A percentile compares a stretch with the other conserved stretches of the same genome.
phyloP scores from a whole-genome alignment of 345 rosid genomes.

The Euphorbia tirucalli region DNA sequence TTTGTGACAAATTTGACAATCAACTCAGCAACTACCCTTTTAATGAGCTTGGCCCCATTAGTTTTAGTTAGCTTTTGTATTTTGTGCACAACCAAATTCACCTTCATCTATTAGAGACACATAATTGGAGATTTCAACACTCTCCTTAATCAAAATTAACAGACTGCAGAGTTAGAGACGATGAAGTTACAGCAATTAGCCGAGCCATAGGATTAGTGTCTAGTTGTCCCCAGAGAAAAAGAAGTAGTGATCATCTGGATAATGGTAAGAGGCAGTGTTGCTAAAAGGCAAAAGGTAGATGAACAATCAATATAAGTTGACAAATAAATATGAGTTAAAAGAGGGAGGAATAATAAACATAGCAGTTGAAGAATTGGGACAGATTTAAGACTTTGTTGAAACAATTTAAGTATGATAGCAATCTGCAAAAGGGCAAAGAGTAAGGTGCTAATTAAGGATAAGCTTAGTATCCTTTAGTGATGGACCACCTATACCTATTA shows the following conservation, averaged over 20 bases:
- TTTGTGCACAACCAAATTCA: background rate
- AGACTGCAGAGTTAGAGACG: no score
- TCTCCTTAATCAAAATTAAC: no score
- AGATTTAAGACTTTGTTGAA: background rate
- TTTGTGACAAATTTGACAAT: background rate
- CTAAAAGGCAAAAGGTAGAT: slow-evolving; percentile 20
- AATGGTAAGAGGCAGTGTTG: slow-evolving; percentile 4
- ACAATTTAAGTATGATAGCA: background rate
- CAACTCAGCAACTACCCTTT: slow-evolving; percentile 30
- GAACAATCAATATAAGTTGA: slow-evolving; percentile 15
- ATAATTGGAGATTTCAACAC: no score
- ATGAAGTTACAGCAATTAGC: no score
- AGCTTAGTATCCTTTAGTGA: background rate
- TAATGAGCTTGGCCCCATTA: slow-evolving; percentile 26
- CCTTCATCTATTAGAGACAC: background rate
- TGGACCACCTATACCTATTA: slow-evolving; percentile 23
- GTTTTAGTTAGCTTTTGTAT: background rate
- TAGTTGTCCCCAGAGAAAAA: no score
- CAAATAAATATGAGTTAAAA: background rate
- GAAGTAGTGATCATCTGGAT: slow-evolving; percentile 32
- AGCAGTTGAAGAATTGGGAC: slow-evolving; percentile 6
- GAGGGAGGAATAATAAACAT: background rate
- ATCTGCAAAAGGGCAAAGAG: background rate
- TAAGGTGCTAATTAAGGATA: background rate
- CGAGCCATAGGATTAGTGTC: no score